These are phyloP conservation scores for Pythium biforme DNA, from an alignment of 352 stramenopile species.

Conservation along the genomic window DNA sequence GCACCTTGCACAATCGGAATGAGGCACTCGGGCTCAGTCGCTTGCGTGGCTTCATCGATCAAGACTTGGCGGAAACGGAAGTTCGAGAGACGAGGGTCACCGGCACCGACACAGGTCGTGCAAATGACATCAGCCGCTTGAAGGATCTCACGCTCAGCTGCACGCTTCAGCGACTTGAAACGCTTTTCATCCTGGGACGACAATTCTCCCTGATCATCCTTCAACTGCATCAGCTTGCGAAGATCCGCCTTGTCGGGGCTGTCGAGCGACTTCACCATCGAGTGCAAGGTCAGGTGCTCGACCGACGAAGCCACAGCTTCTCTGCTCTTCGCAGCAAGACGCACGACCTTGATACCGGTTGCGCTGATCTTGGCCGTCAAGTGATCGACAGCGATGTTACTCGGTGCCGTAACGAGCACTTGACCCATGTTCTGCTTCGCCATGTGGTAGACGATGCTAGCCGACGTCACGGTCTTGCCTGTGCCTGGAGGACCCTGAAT, in stretches of 20 bases:
- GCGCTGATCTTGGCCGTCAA: slow-evolving; percentile 90
- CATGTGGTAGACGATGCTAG: slow-evolving; percentile 99
- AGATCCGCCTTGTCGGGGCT: slow-evolving; percentile 90
- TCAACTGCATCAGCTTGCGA: slow-evolving; percentile 92
- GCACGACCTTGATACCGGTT: slow-evolving; percentile 97
- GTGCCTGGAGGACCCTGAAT: slow-evolving; percentile 98
- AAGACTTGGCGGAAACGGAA: slow-evolving; percentile 98
- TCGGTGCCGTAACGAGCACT: slow-evolving; percentile 98
- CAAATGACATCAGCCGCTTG: slow-evolving; percentile 99
- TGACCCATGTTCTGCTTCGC: slow-evolving; percentile 98
- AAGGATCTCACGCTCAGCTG: slow-evolving; percentile 96
- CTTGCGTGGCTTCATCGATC: slow-evolving; percentile 99
- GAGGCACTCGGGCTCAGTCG: slow-evolving; percentile 98
- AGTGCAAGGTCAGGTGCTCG: slow-evolving; percentile 97
- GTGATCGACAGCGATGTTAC: slow-evolving; percentile 99
- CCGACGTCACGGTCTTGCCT: slow-evolving; percentile 97
- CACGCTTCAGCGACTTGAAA: slow-evolving; percentile 91
- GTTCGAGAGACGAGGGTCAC: slow-evolving; percentile 96
- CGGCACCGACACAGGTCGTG: slow-evolving; percentile 98
- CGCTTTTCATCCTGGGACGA: slow-evolving; percentile 96
- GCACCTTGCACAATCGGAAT: slow-evolving; percentile 98
- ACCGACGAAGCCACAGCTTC: slow-evolving; percentile 94
- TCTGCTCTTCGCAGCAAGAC: slow-evolving; percentile 97
- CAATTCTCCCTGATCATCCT: slow-evolving; percentile 94
- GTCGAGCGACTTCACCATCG: slow-evolving; percentile 93